Conservation (phyloP, 2,329 filamentous ascomycete genomes). For the Phyllosticta capitalensis region DNA sequence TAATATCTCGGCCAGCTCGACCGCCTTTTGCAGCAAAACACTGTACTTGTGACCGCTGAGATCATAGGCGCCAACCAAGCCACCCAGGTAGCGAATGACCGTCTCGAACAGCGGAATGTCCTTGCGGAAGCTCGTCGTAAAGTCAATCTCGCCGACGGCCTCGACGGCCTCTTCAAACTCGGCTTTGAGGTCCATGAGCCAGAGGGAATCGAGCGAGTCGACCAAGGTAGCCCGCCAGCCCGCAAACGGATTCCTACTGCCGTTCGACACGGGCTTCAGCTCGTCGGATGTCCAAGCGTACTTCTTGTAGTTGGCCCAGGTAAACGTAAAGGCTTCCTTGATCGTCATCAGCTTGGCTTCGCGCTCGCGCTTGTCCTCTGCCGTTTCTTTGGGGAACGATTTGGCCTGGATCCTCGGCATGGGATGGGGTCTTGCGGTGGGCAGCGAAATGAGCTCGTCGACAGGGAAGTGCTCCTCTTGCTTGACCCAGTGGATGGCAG, state of each 20-base stretch:
- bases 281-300: constrained; percentile 84
- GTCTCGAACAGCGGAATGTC: constrained; percentile 62
- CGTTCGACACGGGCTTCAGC: constrained; percentile 60
- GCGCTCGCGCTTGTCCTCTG: constrained; percentile 43
- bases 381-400: constrained; percentile 57
- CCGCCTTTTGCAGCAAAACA: constrained; percentile 51
- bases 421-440: constrained; percentile 56
- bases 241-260: constrained; percentile 71
- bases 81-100: constrained; percentile 61
- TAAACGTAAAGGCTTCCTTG: constrained; percentile 63
- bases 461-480: constrained; percentile 70
- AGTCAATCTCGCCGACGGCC: constrained; percentile 52
- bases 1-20: constrained; percentile 54
- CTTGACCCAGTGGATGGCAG: constrained; percentile 61
- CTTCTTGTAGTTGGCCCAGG: constrained; percentile 74
- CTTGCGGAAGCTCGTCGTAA: constrained; percentile 40
- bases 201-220: constrained; percentile 62
- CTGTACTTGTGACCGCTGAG: constrained; percentile 45
- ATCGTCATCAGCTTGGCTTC: constrained; percentile 56
- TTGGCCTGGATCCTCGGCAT: constrained; percentile 70
- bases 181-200: constrained; percentile 58
- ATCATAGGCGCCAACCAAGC: constrained; percentile 61
- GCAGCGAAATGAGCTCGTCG: constrained; percentile 64
- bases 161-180: constrained; percentile 57
- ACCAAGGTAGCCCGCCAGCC: constrained; percentile 85